phyloP scores from a whole-genome alignment of 805 yeast genomes.

The Candida ulmi region DNA sequence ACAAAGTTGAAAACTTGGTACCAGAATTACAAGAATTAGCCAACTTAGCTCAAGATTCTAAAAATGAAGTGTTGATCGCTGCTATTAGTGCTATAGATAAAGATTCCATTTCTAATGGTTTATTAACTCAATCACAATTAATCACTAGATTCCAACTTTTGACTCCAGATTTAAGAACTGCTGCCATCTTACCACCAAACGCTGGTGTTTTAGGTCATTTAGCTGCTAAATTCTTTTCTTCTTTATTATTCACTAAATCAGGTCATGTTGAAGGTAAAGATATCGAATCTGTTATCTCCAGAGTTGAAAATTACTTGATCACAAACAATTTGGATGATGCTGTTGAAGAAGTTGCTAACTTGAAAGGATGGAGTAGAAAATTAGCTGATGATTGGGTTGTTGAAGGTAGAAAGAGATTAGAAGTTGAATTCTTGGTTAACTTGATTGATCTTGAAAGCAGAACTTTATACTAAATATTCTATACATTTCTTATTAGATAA shows the following conservation, averaged over 20 bases:
- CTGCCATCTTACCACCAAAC: slow-evolving; percentile 86
- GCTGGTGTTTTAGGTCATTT: slow-evolving; percentile 94
- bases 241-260: slow-evolving; percentile 66
- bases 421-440: slow-evolving; percentile 73
- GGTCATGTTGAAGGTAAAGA: slow-evolving; percentile 82
- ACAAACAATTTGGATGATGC: slow-evolving; percentile 81
- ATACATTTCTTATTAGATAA: not conserved
- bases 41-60: slow-evolving; percentile 33
- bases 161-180: slow-evolving; percentile 81
- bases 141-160: slow-evolving; percentile 46
- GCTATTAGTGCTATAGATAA: slow-evolving; percentile 44
- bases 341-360: slow-evolving; percentile 82
- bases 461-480: slow-evolving; percentile 28
- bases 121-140: slow-evolving; percentile 37
- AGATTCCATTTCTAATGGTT: slow-evolving; percentile 41
- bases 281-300: slow-evolving; percentile 81
- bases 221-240: slow-evolving; percentile 72
- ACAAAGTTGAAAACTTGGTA: slow-evolving; percentile 30
- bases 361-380: slow-evolving; percentile 90
- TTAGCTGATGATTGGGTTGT: slow-evolving; percentile 88
- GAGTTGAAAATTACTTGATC: slow-evolving; percentile 70
- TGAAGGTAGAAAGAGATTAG: slow-evolving; percentile 86
- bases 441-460: slow-evolving; percentile 63
- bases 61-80: slow-evolving; percentile 42
- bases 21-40: slow-evolving; percentile 15